Base-by-base conservation (phyloP, 2,329 filamentous ascomycete species). In the Alternaria arbusti region DNA sequence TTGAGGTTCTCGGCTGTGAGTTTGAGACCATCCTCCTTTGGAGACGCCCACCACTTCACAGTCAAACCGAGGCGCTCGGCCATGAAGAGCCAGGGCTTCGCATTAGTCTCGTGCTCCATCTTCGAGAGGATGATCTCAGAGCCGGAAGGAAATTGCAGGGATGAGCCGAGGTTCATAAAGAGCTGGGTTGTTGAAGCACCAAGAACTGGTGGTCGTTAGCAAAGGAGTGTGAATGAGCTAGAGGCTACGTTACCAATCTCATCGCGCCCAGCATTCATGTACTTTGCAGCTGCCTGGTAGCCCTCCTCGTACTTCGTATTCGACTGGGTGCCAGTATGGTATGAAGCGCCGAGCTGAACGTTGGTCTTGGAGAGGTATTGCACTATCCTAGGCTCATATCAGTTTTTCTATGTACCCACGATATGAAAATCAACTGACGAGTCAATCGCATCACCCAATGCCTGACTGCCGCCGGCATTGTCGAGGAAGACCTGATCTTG, bases 31-130 rank as follows among this genome's bases (percentile, higher is more conserved):
- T 89, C 88, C 5, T 71, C 67, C 36, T 73, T 75, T 5, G 69
- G 63, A 22, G 76, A 86, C 20, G 80, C 80, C 91, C 91, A 94
- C 90, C 90, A 93, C 73, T 90, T 92, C 47, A 94, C 75, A 0
- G 80, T 85, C 6, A 92, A 82, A 4, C 86, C 84, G 49, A 88
- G 84, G 13, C 86, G 84, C 28, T 85, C 79, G 2, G 91, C 91
- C 25, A 94, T 84, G 54, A 88, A 86, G 0, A 92, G 81, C 92
- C 91, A 95, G 0, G 91, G 85, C 1, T 90, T 87, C 60, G 92
- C 88, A 74, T 94, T 93, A 40, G 91, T 89, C 80, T 94, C 92
- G 72, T 95, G 91, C 76, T 94, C 91, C 58, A 93, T 82, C 60
- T 86, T 86, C 0, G 91, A 93, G 11, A 94, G 74, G 65, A 96